These are phyloP conservation scores for Fusarium scirpi DNA, from an alignment of 2,329 filamentous ascomycete genomes.

Conservation along the genomic window DNA sequence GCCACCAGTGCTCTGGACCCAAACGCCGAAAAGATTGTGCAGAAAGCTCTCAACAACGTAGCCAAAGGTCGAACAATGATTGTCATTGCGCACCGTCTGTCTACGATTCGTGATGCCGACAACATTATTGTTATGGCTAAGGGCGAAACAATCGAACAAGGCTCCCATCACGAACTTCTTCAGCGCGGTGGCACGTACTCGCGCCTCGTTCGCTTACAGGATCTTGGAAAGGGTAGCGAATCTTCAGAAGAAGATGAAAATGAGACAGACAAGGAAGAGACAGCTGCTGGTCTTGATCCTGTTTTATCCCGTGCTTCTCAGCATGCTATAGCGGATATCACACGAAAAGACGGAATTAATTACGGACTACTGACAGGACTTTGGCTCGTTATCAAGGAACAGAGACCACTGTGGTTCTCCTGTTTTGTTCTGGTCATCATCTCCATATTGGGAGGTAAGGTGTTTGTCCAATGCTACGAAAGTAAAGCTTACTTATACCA, in stretches of 20 bases:
- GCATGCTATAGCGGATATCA: slow-evolving; percentile 30
- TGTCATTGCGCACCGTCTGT: slow-evolving; percentile 72
- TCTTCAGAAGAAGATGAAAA: slow-evolving; percentile 28
- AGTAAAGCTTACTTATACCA: background rate
- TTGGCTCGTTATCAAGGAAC: slow-evolving; percentile 49
- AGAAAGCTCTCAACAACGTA: slow-evolving; percentile 65
- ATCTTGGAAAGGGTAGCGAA: slow-evolving; percentile 48
- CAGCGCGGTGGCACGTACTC: slow-evolving; percentile 61
- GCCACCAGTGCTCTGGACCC: slow-evolving; percentile 71
- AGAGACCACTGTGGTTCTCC: slow-evolving; percentile 45
- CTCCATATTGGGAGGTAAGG: slow-evolving; percentile 48
- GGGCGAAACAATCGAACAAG: slow-evolving; percentile 70
- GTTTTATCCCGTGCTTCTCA: slow-evolving; percentile 41
- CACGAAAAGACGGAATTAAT: slow-evolving; percentile 17
- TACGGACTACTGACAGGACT: slow-evolving; percentile 49
- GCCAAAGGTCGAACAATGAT: slow-evolving; percentile 72
- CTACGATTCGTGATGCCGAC: slow-evolving; percentile 71
- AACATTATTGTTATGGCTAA: slow-evolving; percentile 73
- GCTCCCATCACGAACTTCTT: slow-evolving; percentile 70
- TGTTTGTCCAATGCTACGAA: background rate
- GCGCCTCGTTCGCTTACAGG: slow-evolving; percentile 60
- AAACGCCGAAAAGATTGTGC: slow-evolving; percentile 63
- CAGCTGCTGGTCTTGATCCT: slow-evolving; percentile 46
- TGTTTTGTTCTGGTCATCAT: slow-evolving; percentile 39
- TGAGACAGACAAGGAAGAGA: slow-evolving; percentile 54